A percentile compares a stretch with the other conserved stretches of the same genome.
Evolutionary conservation across 1,284 basidiomycete species (phyloP).

Genomic region (Ganoderma lingzhi): DNA sequence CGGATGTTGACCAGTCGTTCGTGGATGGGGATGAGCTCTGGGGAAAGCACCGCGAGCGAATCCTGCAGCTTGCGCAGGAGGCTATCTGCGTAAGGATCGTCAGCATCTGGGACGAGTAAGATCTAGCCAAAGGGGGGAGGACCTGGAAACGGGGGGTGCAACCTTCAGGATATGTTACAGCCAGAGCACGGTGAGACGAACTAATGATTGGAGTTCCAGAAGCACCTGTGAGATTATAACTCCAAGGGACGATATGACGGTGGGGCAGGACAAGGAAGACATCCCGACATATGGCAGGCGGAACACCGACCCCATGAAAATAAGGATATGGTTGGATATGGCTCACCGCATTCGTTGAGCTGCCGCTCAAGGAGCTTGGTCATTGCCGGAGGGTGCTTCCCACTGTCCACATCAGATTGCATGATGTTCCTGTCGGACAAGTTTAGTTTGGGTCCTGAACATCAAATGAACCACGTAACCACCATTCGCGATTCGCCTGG

Average conservation of each 20-base stretch:
- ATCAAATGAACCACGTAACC: background rate
- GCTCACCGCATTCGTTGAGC: constrained; percentile 89
- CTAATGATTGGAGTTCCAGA: constrained; percentile 18
- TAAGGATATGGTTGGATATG: background rate
- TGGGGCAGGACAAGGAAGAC: constrained; percentile 18
- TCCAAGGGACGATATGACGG: constrained; percentile 23
- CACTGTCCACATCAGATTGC: constrained; percentile 81
- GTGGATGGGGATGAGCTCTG: constrained; percentile 90
- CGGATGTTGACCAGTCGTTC: constrained; percentile 90
- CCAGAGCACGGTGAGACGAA: constrained; percentile 4
- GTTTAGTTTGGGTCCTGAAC: constrained; percentile 3
- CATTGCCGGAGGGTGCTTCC: constrained; percentile 88
- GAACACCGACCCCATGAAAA: background rate
- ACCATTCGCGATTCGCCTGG: constrained; percentile 7
- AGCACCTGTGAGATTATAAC: constrained; percentile 29
- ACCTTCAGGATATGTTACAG: constrained; percentile 25
- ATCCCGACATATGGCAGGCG: constrained; percentile 9
- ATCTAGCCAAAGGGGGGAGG: constrained; percentile 23
- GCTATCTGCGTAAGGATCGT: constrained; percentile 60
- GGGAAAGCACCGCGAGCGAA: constrained; percentile 86
- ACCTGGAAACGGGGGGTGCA: constrained; percentile 27
- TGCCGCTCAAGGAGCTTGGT: constrained; percentile 92
- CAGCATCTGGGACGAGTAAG: constrained; percentile 15
- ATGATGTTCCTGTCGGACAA: constrained; percentile 65
- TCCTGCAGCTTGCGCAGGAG: constrained; percentile 81